Conservation (phyloP, 2,329 filamentous ascomycete species). For the Chaetothyriales sp. region DNA sequence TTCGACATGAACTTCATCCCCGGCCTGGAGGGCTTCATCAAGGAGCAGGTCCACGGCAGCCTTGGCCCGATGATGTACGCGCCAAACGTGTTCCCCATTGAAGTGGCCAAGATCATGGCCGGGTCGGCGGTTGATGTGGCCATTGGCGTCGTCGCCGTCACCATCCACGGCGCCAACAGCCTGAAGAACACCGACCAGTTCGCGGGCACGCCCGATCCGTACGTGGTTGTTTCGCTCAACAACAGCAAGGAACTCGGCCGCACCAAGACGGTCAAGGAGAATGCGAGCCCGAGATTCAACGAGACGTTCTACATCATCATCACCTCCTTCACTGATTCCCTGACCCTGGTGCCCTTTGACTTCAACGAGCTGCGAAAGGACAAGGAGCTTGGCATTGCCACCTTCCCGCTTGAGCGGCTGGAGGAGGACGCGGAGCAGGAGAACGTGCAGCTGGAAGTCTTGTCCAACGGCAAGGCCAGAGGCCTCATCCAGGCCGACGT, state of each 20-base stretch:
- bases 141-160: constrained; percentile 83
- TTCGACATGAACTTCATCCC: constrained; percentile 99
- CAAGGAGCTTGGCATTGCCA: constrained; percentile 80
- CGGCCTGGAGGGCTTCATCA: constrained; percentile 82
- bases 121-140: constrained; percentile 90
- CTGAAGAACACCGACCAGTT: constrained; percentile 95
- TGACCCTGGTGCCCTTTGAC: constrained; percentile 77
- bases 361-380: constrained; percentile 95
- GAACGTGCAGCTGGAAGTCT: constrained; percentile 71
- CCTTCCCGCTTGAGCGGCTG: constrained; percentile 70
- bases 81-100: constrained; percentile 94
- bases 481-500: constrained; percentile 71
- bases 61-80: constrained; percentile 95
- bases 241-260: constrained; percentile 65
- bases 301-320: constrained; percentile 94
- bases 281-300: constrained; percentile 80
- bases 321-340: constrained; percentile 73
- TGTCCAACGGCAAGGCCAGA: constrained; percentile 68
- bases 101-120: constrained; percentile 95
- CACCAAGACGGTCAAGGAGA: constrained; percentile 79
- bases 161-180: constrained; percentile 77
- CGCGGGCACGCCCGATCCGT: constrained; percentile 80
- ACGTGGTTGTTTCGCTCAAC: constrained; percentile 73
- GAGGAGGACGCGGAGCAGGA: constrained; percentile 67
- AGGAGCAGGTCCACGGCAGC: constrained; percentile 90